Base-by-base conservation (phyloP, 768 basidiomycete species). In the Suillus weaverae region DNA sequence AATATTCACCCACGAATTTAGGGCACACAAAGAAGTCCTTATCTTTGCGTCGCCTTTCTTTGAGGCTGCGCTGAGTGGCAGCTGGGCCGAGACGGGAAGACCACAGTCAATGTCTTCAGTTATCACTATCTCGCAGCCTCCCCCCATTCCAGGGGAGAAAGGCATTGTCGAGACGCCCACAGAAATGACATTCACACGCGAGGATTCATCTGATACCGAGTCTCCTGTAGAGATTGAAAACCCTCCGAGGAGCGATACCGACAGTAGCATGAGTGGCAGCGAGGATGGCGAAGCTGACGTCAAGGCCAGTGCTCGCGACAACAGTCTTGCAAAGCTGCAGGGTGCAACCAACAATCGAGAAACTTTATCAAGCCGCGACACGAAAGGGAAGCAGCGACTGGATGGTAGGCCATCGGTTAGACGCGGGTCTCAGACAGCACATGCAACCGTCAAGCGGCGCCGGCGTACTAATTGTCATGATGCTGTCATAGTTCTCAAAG, bases 21-120 rank as follows among this genome's bases (percentile, higher is more conserved):
- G 92, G 92, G 90, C 91, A 1, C 95, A 97, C 78, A 95, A 93
- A 74, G 94, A 96, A 73, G 86, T 97, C 35, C 80, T 97, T 7
- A 91, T 89, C 77, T 97, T 95, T 73, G 91, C 94, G 5, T 95
- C 94, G n/a, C 93, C 95, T 0, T 97, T 97, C 82, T 97, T 97
- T 75, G 90, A 95, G 76, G 93, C 92, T 20, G 89, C 94, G 10
- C 80, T 97, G 55, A 92, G 92, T 69, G 95, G 95, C 9, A 86
- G 92, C 71, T 97, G 95, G 95, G 91, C 91, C 14, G 95, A 97
- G 78, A 95, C 90, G 7, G 90, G 89, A 39, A 84, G 91, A 44
- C 91, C 89, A 22, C 85, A 81, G 30, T 93, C 90, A 63, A 86
- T 90, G 82, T 92, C 89, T 32, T 93, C 92, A 57, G 82, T 93